Evolutionary conservation across 176 grass and related monocot species (phyloP).

Genomic region (Saccharum spontaneum): DNA sequence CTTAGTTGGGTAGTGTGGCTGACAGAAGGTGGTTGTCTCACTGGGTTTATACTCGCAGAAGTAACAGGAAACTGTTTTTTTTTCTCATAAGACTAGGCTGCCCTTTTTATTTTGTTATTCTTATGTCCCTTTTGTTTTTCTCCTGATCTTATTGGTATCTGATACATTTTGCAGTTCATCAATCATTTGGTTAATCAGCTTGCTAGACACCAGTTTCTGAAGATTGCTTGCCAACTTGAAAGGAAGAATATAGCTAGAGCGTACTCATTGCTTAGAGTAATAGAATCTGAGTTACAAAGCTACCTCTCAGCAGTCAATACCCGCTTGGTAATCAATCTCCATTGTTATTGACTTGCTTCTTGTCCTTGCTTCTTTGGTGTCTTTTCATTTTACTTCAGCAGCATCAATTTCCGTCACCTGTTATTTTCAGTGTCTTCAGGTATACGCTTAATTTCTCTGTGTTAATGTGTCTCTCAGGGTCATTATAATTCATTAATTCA

Average conservation of each 20-base stretch:
- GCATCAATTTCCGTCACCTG: neutral
- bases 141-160: slow-evolving; percentile 21
- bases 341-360: neutral
- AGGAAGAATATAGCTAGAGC: slow-evolving; percentile 68
- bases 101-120: neutral
- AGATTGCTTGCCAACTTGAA: slow-evolving; percentile 95
- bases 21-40: neutral
- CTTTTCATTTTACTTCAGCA: slow-evolving; percentile 14
- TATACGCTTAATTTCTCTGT: slow-evolving; percentile 10
- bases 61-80: neutral
- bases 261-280: slow-evolving; percentile 83
- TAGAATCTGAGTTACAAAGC: slow-evolving; percentile 89
- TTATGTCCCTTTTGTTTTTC: neutral
- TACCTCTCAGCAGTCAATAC: slow-evolving; percentile 76
- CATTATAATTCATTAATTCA: slow-evolving; percentile 83
- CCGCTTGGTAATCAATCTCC: slow-evolving; percentile 67
- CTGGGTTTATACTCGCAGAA: slow-evolving; percentile 4
- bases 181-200: slow-evolving; percentile 98
- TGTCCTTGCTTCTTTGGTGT: slow-evolving; percentile 7
- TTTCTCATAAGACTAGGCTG: neutral
- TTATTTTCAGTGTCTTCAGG: neutral
- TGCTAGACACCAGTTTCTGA: slow-evolving; percentile 84
- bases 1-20: neutral
- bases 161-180: slow-evolving; percentile 74
- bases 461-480: slow-evolving; percentile 49